Base-by-base conservation (phyloP, 225 moss, liverwort and hornwort species). In the Neckera pumila region DNA sequence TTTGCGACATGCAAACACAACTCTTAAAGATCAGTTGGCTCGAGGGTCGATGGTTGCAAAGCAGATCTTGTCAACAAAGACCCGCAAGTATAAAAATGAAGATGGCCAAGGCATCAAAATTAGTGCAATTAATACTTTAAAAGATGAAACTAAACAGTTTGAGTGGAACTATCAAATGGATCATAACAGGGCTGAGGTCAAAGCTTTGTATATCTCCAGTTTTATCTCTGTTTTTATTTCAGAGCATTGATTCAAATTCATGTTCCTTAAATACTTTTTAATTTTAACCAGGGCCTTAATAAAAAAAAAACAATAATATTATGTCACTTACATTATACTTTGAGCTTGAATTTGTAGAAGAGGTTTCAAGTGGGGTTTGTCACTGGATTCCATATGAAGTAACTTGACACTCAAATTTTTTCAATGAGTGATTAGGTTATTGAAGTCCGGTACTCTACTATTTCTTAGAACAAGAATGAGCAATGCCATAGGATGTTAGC, bases 381-480 rank as follows among this genome's bases (percentile, higher is more conserved):
- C 4, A 16, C 3, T 74, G 18, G 31, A 47, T 74, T 47, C 7
- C 1, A 31, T 14, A 54, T 77, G 34, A 22, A 2, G 10, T 54
- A 23, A 15, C 0, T 36, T 77, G 9, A 3, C 0, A 0, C 15
- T 54, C 14, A 77, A 54, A 1, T 31, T 77, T 23, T 75, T 54
- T 77, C 36, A 77, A 77, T 36, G 12, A 54, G 2, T 54, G 9
- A 54, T 36, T 23, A 36, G 36, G 1, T 36, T 25, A 36, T 25
- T 15, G 15, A 54, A 77, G 15, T 54, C 0, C 45, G 0, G 4
- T 30, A 45, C 2, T 45, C 36, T 54, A 54, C 4, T 36, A 9
- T 53, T 76, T 54, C 0, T 14, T 0, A 0, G 0, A 36, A 34
- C 1, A 34, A 5, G 53, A 34, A 21, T 7, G 51, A 1, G 1